A percentile compares a stretch with the other conserved stretches of the same genome.
These are phyloP conservation scores for Beauveria asiatica DNA, from an alignment of 2,329 filamentous ascomycete species.

Conservation along the genomic window DNA sequence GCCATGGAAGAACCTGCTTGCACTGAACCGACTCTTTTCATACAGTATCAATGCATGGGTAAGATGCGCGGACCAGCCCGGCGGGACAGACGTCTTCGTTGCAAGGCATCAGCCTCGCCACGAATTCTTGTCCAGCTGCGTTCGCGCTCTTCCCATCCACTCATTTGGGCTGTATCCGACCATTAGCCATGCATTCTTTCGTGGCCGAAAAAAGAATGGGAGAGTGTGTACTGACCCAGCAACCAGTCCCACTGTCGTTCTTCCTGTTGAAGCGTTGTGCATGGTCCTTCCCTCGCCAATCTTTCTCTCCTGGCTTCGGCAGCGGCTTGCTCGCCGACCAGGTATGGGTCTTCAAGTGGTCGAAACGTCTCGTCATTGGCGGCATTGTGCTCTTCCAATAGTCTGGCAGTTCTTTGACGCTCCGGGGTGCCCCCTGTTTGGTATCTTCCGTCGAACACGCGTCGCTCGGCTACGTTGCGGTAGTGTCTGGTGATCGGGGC, in stretches of 20 bases:
- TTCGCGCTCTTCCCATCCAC: constrained; percentile 41
- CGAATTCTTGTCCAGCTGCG: constrained; percentile 37
- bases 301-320: constrained; percentile 47
- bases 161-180: constrained; percentile 38
- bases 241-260: constrained; percentile 55
- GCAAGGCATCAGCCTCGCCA: constrained; percentile 25
- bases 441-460: constrained; percentile 39
- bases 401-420: background rate
- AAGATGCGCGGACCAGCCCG: constrained; percentile 7
- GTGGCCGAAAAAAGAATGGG: background rate
- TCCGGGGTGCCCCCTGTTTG: constrained; percentile 18
- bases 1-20: background rate
- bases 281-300: constrained; percentile 45
- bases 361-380: constrained; percentile 22
- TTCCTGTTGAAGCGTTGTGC: constrained; percentile 47
- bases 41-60: background rate
- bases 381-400: background rate
- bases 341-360: constrained; percentile 57
- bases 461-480: constrained; percentile 54
- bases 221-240: constrained; percentile 35
- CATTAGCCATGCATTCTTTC: constrained; percentile 14
- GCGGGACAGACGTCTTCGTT: constrained; percentile 11
- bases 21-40: too few relatives aligned
- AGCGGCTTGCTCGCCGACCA: constrained; percentile 60
- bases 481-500: constrained; percentile 51